Evolutionary conservation across 371 early-diverging fungal genomes (phyloP), one percentile per base, ranked within the genome.

Genomic region (Apophysomyces ossiformis): DNA sequence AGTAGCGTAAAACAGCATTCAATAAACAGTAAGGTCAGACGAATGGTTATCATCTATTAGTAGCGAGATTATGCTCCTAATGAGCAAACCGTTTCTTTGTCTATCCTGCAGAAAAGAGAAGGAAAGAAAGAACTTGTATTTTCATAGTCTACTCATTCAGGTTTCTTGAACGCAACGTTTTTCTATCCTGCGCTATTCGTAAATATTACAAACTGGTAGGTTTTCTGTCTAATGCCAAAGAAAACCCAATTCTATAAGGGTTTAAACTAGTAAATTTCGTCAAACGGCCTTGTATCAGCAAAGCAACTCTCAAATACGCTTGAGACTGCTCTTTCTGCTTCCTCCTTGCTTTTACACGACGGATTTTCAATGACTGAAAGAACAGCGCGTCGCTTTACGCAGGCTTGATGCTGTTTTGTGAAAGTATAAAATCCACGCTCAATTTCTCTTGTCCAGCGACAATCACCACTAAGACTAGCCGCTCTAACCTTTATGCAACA

Each of bases 231-330:
- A 21, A 50, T 26, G 21, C 50, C 9, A 50, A 50, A 21, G 8
- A 18, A 50, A n/a, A 18, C 0, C n/a, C 21, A 18, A 5, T 26
- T 26, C 26, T 26, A 1, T 26, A 26, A 26, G 26, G 26, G 1
- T 1, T 26, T 26, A 26, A 26, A 58, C 56, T 83, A 91, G 67
- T 93, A 94, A 37, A 96, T 94, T 75, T 97, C 97, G 71, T 95
- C 96, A 77, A 96, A 96, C 0, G 98, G 98, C 38, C 92, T 87
- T 5, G 96, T 96, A 67, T 97, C 97, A 1, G 86, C 89, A 74
- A 96, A 96, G 76, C 98, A 97, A 58, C 89, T 90, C 12, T 92
- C 87, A 81, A 94, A 97, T 9, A 96, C 96, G 60, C 90, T 88
- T 44, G 89, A 83, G 16, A 97, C 95, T 1, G 94, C 95, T 43